Evolutionary conservation across 768 basidiomycete species (phyloP), one percentile per base, ranked within the genome.

Genomic region (Termitomyces sp.): DNA sequence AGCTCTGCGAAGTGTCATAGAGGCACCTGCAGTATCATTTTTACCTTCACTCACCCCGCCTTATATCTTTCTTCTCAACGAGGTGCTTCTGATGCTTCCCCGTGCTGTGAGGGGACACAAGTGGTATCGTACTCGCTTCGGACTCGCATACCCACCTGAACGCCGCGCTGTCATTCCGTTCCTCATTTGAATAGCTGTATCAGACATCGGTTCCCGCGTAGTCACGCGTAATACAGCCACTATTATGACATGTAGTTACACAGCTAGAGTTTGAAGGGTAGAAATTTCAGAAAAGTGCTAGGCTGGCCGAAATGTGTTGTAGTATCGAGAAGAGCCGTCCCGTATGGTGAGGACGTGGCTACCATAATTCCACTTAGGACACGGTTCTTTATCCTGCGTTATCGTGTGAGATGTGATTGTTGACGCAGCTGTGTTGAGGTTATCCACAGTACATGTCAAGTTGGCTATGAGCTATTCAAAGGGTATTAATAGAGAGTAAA

Each of bases 61-160:
- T 1, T 94, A 85, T 79, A 73, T 93, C 27, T 98, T 98, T 73
- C 64, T 95, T 30, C 44, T 85, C 22, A 72, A 83, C 2, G 93
- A 96, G 68, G 58, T 98, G 1, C 68, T 82, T 18, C 57, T 85
- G 24, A 98, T 98, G 95, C 64, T 89, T 13, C 90, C 93, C 0
- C 76, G 95, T 24, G 91, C 91, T 2, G 80, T 87, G 54, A 84
- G 83, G 52, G 93, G 93, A 2, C 95, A 97, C 65, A 65, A 64
- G 61, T 98, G 96, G 96, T 98, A 98, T 70, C 80, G 82, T 48
- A 59, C 74, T 56, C 88, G 80, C 53, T 96, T 98, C 67, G 80
- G 81, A 5, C 82, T 86, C 49, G 65, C 67, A n/a, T 98, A 94
- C 69, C 93, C 95, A 1, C 79, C 79, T 60, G 82, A 89, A 33